Percentiles rank a stretch among this genome's conserved stretches.
Evolutionary conservation across 2,329 filamentous ascomycete genomes (phyloP).

Genomic region (Orbilia ellipsospora): DNA sequence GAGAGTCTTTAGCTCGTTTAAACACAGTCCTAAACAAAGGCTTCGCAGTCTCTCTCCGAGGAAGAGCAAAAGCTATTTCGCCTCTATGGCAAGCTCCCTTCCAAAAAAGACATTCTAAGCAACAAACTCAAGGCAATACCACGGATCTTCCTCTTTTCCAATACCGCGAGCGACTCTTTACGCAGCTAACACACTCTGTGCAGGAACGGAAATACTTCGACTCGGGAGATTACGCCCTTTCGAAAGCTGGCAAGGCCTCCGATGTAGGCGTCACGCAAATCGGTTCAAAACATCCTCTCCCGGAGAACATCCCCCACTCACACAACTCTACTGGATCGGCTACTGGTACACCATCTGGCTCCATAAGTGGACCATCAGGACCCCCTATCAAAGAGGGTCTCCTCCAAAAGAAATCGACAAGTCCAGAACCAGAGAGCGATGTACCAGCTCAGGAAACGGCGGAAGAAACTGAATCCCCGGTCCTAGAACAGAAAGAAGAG

Average conservation of each 20-base stretch:
- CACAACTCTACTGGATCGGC: conserved; percentile 36
- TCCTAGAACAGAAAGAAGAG: conserved; percentile 47
- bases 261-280: conserved; percentile 93
- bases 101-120: conserved; percentile 93
- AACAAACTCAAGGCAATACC: conserved; percentile 87
- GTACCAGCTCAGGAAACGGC: conserved; percentile 56
- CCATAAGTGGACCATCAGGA: conserved; percentile 48
- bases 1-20: neutral
- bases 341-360: conserved; percentile 54
- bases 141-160: conserved; percentile 8
- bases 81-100: conserved; percentile 96
- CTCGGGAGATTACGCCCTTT: conserved; percentile 94
- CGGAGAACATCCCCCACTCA: conserved; percentile 88
- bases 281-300: conserved; percentile 91
- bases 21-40: neutral
- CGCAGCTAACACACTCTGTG: neutral
- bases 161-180: neutral
- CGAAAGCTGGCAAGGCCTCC: conserved; percentile 95
- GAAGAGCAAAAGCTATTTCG: conserved; percentile 97
- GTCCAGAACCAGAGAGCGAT: conserved; percentile 57
- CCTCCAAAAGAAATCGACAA: conserved; percentile 47
- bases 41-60: conserved; percentile 81
- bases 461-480: conserved; percentile 54
- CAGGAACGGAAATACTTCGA: conserved; percentile 98
- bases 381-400: conserved; percentile 57